These are phyloP conservation scores for Protomyces inouyei DNA, from an alignment of 1,139 yeast species.

Conservation along the genomic window DNA sequence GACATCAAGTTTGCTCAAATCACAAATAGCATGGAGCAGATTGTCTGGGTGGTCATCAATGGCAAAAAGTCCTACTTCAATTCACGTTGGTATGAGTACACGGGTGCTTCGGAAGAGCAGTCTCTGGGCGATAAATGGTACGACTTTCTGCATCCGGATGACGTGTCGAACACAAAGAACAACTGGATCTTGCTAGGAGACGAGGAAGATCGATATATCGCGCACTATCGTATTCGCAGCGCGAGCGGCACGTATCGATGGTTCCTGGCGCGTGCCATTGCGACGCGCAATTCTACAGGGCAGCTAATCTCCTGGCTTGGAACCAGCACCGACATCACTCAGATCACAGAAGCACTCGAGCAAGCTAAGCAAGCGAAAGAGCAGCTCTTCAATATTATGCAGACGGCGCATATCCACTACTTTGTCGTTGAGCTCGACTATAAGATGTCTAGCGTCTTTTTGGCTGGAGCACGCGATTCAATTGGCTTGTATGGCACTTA, in stretches of 20 bases:
- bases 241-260: constrained; percentile 18
- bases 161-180: constrained; percentile 15
- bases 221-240: constrained; percentile 14
- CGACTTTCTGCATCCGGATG: constrained; percentile 23
- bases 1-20: constrained; percentile 19
- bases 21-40: constrained; percentile 17
- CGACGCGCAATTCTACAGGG: constrained; percentile 3
- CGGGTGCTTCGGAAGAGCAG: constrained; percentile 8
- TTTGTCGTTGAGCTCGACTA: constrained; percentile 15
- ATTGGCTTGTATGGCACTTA: constrained; percentile 17
- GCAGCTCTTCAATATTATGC: constrained; percentile 25
- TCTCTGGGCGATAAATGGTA: constrained; percentile 13
- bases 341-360: constrained; percentile 22
- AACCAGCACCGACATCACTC: constrained; percentile 22
- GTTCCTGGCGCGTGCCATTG: constrained; percentile 23
- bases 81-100: constrained; percentile 19
- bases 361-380: constrained; percentile 17
- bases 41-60: constrained; percentile 10
- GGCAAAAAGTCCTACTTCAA: constrained; percentile 11
- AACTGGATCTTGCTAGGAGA: constrained; percentile 15
- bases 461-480: constrained; percentile 5
- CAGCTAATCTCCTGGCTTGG: constrained; percentile 5
- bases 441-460: constrained; percentile 14
- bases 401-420: constrained; percentile 22
- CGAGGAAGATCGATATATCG: constrained; percentile 13